Percentiles rank a stretch among this genome's conserved stretches.
These are phyloP conservation scores for Penicillium sp. DNA, from an alignment of 2,329 filamentous ascomycete species.

Conservation along the genomic window DNA sequence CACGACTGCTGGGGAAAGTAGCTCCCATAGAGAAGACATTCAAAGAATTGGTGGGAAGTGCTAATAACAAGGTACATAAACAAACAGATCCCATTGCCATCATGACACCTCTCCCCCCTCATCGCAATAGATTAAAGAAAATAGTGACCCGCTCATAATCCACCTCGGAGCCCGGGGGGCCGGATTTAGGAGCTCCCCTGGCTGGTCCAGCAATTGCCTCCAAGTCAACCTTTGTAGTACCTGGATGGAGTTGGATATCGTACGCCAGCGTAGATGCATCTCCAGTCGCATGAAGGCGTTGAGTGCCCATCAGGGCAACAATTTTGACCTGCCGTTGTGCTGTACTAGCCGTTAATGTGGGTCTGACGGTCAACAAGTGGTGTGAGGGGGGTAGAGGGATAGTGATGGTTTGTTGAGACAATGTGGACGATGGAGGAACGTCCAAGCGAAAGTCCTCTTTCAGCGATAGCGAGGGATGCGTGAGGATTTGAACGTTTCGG, in stretches of 20 bases:
- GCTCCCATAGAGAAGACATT: background rate
- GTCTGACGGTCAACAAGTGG: conserved; percentile 70
- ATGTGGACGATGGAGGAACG: conserved; percentile 64
- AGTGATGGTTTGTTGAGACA: conserved; percentile 71
- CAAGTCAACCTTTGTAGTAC: conserved; percentile 76
- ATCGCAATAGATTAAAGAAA: conserved; percentile 67
- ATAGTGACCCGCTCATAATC: conserved; percentile 70
- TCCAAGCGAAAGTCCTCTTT: conserved; percentile 63
- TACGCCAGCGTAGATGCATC: conserved; percentile 67
- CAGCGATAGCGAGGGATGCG: conserved; percentile 66
- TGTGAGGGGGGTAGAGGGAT: conserved; percentile 68
- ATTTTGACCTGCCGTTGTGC: conserved; percentile 73
- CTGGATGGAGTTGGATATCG: conserved; percentile 69
- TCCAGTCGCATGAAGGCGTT: conserved; percentile 54
- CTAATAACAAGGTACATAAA: background rate
- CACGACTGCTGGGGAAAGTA: background rate
- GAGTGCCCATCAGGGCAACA: conserved; percentile 70
- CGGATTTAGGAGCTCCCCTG: conserved; percentile 55
- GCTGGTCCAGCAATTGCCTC: conserved; percentile 73
- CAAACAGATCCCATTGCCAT: background rate
- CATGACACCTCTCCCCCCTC: conserved; percentile 12
- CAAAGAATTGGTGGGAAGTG: background rate
- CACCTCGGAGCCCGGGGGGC: conserved; percentile 66
- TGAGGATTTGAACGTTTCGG: conserved; percentile 64
- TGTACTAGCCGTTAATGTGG: conserved; percentile 63